A percentile compares a stretch with the other conserved stretches of the same genome.
phyloP scores from a whole-genome alignment of 352 stramenopile genomes.

The Phytophthora quininea region DNA sequence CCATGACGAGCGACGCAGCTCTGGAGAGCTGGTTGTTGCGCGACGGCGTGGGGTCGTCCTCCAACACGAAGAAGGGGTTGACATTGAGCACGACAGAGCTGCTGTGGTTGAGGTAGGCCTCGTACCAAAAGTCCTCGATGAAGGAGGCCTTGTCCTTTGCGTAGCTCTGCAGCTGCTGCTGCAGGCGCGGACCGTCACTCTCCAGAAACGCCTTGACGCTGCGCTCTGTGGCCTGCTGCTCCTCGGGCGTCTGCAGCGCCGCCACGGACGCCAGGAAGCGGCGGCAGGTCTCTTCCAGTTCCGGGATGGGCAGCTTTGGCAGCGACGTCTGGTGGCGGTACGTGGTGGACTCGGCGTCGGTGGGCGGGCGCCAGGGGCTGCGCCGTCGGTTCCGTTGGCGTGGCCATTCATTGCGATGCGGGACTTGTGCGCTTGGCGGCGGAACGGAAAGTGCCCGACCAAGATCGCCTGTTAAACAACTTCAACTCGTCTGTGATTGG shows the following conservation, averaged over 20 bases:
- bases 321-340: conserved; percentile 75
- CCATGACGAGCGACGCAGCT: conserved; percentile 90
- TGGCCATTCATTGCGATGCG: conserved; percentile 22
- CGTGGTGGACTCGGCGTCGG: conserved; percentile 57
- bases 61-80: conserved; percentile 97
- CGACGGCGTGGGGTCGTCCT: conserved; percentile 88
- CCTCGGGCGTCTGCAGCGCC: conserved; percentile 75
- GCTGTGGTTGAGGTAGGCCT: conserved; percentile 94
- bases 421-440: background rate
- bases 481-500: conserved; percentile 13
- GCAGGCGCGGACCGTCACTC: conserved; percentile 74
- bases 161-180: conserved; percentile 75
- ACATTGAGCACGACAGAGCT: conserved; percentile 95
- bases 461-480: background rate
- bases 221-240: conserved; percentile 57
- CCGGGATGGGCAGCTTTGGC: conserved; percentile 87
- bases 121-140: conserved; percentile 96
- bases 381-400: background rate
- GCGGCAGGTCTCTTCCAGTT: conserved; percentile 77
- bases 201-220: conserved; percentile 66
- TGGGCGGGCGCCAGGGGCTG: conserved; percentile 27
- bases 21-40: conserved; percentile 91
- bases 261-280: conserved; percentile 80
- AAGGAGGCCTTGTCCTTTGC: conserved; percentile 77
- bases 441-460: background rate